Percentiles rank a stretch among this genome's conserved stretches.
Evolutionary conservation across 352 stramenopile species (phyloP).

Genomic region (Phytophthora capsici): DNA sequence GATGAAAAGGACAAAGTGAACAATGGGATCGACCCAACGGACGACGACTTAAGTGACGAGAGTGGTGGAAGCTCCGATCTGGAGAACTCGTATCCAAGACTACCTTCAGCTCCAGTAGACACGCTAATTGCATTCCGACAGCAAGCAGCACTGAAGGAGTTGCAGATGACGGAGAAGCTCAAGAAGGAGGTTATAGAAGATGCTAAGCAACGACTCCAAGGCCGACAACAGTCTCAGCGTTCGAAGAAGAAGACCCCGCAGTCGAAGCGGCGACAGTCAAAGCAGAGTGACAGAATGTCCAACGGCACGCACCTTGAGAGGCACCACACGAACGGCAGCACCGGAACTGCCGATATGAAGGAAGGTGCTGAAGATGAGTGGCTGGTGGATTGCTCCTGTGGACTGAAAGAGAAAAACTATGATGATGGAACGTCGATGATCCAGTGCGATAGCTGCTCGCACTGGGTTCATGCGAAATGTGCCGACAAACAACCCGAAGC

Average conservation of each 20-base stretch:
- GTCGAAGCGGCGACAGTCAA: conserved; percentile 31
- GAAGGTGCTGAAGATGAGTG: conserved; percentile 50
- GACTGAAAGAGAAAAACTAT: conserved; percentile 56
- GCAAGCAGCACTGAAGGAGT: conserved; percentile 56
- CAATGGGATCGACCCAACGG: conserved; percentile 43
- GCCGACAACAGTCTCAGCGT: conserved; percentile 40
- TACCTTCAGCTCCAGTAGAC: conserved; percentile 67
- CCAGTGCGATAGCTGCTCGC: conserved; percentile 59
- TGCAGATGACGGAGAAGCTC: conserved; percentile 50
- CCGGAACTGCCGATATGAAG: conserved; percentile 9
- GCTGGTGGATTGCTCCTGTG: conserved; percentile 67
- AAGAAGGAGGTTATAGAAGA: conserved; percentile 49
- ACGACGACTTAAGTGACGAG: conserved; percentile 44
- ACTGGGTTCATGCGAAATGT: conserved; percentile 73
- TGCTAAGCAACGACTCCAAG: conserved; percentile 44
- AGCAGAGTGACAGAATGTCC: conserved; percentile 37
- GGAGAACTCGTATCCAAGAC: conserved; percentile 64
- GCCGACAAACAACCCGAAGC: conserved; percentile 42
- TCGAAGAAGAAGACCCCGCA: conserved; percentile 40
- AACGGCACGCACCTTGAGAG: conserved; percentile 15
- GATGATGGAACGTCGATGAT: conserved; percentile 75
- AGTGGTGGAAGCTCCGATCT: conserved; percentile 69
- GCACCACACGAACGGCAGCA: conserved; percentile 19
- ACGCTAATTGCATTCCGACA: conserved; percentile 60
- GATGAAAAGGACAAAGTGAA: conserved; percentile 60